Percentiles rank a stretch among this genome's conserved stretches.
phyloP scores from a whole-genome alignment of 768 basidiomycete species.

The Boletus eberwhitei region DNA sequence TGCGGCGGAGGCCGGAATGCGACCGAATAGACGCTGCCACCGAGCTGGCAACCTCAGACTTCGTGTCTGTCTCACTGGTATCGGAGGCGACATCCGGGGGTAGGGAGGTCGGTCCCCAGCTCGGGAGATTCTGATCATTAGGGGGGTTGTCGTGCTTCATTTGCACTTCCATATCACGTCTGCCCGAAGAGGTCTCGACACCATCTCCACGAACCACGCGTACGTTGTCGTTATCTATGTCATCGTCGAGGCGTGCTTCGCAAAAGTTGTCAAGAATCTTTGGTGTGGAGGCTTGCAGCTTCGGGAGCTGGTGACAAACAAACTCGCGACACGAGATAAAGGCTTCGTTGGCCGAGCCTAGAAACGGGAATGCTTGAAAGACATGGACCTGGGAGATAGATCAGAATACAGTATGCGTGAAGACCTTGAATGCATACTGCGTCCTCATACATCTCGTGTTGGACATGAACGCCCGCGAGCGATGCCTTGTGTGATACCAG shows the following conservation, averaged over 20 bases:
- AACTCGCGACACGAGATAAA: conserved; percentile 72
- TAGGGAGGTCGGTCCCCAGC: conserved; percentile 43
- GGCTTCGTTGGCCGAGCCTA: conserved; percentile 60
- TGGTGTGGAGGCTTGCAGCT: conserved; percentile 46
- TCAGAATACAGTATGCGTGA: background rate
- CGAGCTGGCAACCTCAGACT: conserved; percentile 4
- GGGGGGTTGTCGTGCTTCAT: conserved; percentile 26
- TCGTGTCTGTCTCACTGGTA: background rate
- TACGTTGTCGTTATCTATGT: conserved; percentile 65
- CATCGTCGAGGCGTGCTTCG: conserved; percentile 61
- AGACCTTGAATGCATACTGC: conserved; percentile 51
- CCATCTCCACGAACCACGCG: conserved; percentile 77
- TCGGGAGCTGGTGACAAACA: conserved; percentile 56
- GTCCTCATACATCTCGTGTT: conserved; percentile 89
- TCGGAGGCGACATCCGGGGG: conserved; percentile 2
- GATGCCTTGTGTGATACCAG: conserved; percentile 92
- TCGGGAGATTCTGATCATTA: conserved; percentile 42
- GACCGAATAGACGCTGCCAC: conserved; percentile 12
- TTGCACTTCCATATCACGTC: conserved; percentile 40
- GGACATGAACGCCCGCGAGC: conserved; percentile 78
- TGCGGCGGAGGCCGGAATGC: conserved; percentile 23
- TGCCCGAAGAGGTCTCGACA: conserved; percentile 44
- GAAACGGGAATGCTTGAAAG: conserved; percentile 86
- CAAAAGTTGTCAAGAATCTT: conserved; percentile 51
- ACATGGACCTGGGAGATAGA: conserved; percentile 65